A percentile compares a stretch with the other conserved stretches of the same genome.
phyloP scores from a whole-genome alignment of 345 rosid genomes.

The thale cress (Arabidopsis thaliana) region TAIR10.1 NC_003070.9:2137501-2138000 shows the following conservation, averaged over 20 bases:
- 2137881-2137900: constrained; percentile 11
- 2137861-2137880: constrained; percentile 6
- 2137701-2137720: neutral
- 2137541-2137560: constrained; percentile 25
- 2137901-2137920: neutral
- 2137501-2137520: constrained; percentile 47
- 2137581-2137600: constrained; percentile 12
- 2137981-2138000: constrained; percentile 9
- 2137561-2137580: constrained; percentile 11
- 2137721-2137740: constrained; percentile 16
- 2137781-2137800: constrained; percentile 23
- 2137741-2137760: constrained; percentile 25
- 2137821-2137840: constrained; percentile 36
- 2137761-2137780: constrained; percentile 33
- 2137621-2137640: neutral
- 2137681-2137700: neutral
- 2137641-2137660: constrained; percentile 8
- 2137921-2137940: neutral
- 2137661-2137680: constrained; percentile 12
- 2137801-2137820: constrained; percentile 43
- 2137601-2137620: neutral
- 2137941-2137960: constrained; percentile 4
- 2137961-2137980: constrained; percentile 25
- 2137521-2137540: constrained; percentile 14
- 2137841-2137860: constrained; percentile 31